Evolutionary conservation across 208 protist species (phyloP).

Genomic region (Jaenimonas drosophilae): DNA sequence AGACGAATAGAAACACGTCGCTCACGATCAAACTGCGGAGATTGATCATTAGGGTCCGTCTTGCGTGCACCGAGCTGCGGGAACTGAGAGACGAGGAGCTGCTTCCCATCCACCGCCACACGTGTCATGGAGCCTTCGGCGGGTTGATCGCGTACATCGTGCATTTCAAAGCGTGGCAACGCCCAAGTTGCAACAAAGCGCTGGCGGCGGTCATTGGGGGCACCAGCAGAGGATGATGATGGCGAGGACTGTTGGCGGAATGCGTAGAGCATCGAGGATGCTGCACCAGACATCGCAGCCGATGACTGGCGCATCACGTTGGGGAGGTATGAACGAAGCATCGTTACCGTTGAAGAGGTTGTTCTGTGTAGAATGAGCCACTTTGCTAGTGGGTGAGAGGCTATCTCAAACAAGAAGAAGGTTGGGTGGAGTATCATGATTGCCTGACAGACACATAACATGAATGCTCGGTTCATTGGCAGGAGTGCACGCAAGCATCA

Average conservation of each 20-base stretch:
- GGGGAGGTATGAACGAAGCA: too few species aligned
- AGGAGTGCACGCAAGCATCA: too few species aligned
- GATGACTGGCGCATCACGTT: too few species aligned
- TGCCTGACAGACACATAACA: too few species aligned
- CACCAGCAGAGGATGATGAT: not conserved
- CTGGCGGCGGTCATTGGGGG: not conserved
- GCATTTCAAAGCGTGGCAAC: slow-evolving; percentile 81
- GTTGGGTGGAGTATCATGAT: too few species aligned
- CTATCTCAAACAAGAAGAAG: too few species aligned
- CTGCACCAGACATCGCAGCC: too few species aligned
- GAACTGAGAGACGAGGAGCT: slow-evolving; percentile 75
- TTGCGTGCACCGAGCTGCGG: slow-evolving; percentile 83
- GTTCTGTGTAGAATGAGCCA: too few species aligned
- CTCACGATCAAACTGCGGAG: slow-evolving; percentile 77
- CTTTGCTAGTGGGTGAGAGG: too few species aligned
- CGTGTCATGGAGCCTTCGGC: slow-evolving; percentile 67
- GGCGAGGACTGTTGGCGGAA: slow-evolving; percentile 1
- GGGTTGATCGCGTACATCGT: slow-evolving; percentile 74
- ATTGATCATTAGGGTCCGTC: slow-evolving; percentile 71
- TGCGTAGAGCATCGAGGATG: too few species aligned
- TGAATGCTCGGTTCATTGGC: too few species aligned
- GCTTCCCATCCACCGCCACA: slow-evolving; percentile 61
- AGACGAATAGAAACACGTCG: slow-evolving; percentile 68
- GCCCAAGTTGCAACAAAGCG: slow-evolving; percentile 8
- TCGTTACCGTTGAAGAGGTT: too few species aligned